Evolutionary conservation across 768 basidiomycete genomes (phyloP).

Genomic region (Leccinum disarticulatum): DNA sequence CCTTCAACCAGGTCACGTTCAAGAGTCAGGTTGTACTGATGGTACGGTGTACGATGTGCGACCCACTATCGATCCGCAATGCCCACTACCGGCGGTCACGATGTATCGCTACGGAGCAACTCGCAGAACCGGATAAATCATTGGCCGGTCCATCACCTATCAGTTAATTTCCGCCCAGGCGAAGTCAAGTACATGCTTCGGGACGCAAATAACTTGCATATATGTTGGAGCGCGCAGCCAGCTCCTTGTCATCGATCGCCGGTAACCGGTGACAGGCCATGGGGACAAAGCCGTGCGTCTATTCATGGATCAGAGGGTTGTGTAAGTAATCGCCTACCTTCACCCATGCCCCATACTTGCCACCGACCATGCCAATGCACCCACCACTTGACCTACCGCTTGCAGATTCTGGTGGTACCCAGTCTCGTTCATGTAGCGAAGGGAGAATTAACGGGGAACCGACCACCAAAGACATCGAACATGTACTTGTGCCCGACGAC

Average conservation of each 20-base stretch:
- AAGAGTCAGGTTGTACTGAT: background rate
- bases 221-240: background rate
- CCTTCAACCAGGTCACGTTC: background rate
- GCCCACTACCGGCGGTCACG: background rate
- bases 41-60: background rate
- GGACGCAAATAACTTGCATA: background rate
- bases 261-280: background rate
- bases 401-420: background rate
- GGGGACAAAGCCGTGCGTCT: slow-evolving; percentile 3
- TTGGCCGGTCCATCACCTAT: background rate
- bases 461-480: slow-evolving; percentile 33
- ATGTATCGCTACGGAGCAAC: background rate
- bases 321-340: slow-evolving; percentile 2
- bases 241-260: background rate
- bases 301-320: slow-evolving; percentile 4
- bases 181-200: background rate
- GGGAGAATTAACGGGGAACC: background rate
- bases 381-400: background rate
- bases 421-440: background rate
- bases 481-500: slow-evolving; percentile 51
- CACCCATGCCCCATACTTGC: background rate
- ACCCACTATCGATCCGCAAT: background rate
- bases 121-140: background rate
- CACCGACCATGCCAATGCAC: slow-evolving; percentile 8
- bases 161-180: background rate